Evolutionary conservation across 2,329 filamentous ascomycete genomes (phyloP).

Genomic region (Talaromyces pinophilus): DNA sequence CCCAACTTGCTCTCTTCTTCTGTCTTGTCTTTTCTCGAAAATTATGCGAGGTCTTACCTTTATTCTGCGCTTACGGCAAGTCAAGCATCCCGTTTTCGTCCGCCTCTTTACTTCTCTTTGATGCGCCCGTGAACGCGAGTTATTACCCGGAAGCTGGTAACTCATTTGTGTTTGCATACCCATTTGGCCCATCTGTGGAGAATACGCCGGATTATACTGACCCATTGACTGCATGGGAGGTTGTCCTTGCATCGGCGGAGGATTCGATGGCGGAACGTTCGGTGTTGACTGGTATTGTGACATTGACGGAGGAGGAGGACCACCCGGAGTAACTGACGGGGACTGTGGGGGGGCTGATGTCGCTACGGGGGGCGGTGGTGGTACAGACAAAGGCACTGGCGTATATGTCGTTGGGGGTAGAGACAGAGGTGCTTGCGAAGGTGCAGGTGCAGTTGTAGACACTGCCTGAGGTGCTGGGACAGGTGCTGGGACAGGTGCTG

Average conservation of each 20-base stretch:
- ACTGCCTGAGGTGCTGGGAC: neutral
- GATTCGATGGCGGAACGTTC: constrained; percentile 18
- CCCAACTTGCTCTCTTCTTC: neutral
- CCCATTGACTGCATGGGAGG: constrained; percentile 54
- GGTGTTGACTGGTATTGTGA: constrained; percentile 32
- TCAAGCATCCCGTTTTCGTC: constrained; percentile 72
- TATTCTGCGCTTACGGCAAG: constrained; percentile 67
- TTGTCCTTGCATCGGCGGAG: constrained; percentile 29
- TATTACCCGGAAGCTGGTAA: constrained; percentile 50
- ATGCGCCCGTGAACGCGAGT: constrained; percentile 58
- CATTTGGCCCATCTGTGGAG: constrained; percentile 35
- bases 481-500: constrained; percentile 1
- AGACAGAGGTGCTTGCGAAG: constrained; percentile 12
- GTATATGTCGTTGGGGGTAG: constrained; percentile 21
- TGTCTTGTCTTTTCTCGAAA: neutral
- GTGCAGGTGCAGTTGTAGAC: constrained; percentile 36
- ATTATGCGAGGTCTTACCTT: constrained; percentile 58
- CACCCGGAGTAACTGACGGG: constrained; percentile 30
- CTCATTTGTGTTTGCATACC: constrained; percentile 52
- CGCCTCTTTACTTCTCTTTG: constrained; percentile 73
- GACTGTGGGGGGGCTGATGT: constrained; percentile 30
- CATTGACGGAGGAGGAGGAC: constrained; percentile 35
- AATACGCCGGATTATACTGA: constrained; percentile 55
- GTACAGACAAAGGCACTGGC: constrained; percentile 37
- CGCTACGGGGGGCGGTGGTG: constrained; percentile 23